phyloP scores from a whole-genome alignment of 805 yeast species.

The Zygoascus biomembranicola region DNA sequence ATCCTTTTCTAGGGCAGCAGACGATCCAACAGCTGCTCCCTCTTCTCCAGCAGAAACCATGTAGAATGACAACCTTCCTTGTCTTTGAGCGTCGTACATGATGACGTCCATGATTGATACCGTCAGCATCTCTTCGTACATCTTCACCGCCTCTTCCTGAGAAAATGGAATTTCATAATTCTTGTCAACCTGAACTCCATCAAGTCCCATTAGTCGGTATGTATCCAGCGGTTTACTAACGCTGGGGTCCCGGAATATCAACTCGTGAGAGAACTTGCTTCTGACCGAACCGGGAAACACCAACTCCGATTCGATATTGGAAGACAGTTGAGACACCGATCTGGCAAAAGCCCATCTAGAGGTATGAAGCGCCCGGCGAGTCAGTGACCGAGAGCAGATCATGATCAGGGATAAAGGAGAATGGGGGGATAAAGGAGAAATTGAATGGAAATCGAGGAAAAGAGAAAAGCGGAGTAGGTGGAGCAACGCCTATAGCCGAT shows the following conservation, averaged over 20 bases:
- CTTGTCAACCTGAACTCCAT: constrained; percentile 23
- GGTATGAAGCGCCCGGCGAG: neutral
- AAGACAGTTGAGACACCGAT: constrained; percentile 16
- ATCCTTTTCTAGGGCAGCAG: constrained; percentile 25
- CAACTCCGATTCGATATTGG: constrained; percentile 17
- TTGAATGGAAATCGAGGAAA: neutral
- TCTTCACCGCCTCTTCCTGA: constrained; percentile 18
- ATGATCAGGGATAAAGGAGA: neutral
- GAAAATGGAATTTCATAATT: constrained; percentile 18
- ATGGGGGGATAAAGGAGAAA: neutral
- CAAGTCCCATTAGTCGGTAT: constrained; percentile 23
- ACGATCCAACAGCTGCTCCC: constrained; percentile 28
- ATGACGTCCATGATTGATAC: constrained; percentile 26
- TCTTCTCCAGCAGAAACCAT: constrained; percentile 32
- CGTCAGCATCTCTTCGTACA: constrained; percentile 28
- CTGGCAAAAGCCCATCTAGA: neutral
- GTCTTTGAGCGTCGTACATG: constrained; percentile 31
- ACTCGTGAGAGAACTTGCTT: constrained; percentile 16
- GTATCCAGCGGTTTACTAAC: constrained; percentile 18
- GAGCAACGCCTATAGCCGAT: neutral
- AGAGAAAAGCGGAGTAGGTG: neutral
- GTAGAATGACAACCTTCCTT: constrained; percentile 28
- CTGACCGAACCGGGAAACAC: constrained; percentile 23
- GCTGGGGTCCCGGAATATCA: constrained; percentile 16
- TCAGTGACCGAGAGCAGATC: neutral